Evolutionary conservation across 139 green algal genomes (phyloP).

Genomic region (Picochlorum sp.): DNA sequence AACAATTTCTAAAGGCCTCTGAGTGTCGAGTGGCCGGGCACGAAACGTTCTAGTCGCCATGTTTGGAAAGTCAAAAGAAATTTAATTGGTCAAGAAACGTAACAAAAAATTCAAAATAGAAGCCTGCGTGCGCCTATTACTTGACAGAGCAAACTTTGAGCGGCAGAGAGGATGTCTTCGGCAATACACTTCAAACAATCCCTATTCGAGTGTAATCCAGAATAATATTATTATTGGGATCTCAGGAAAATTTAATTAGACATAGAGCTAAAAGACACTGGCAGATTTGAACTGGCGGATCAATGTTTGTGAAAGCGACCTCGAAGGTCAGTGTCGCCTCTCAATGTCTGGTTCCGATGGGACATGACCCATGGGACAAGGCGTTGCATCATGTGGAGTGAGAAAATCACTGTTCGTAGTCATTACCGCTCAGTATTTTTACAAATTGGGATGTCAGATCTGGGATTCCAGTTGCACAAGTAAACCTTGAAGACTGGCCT

Average conservation of each 20-base stretch:
- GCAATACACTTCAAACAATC: neutral
- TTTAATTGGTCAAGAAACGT: neutral
- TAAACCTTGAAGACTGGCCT: constrained; percentile 15
- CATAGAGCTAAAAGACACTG: too few relatives aligned
- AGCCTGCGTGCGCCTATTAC: neutral
- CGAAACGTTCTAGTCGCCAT: constrained; percentile 28
- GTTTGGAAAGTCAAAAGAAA: neutral
- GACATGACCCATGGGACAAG: too few relatives aligned
- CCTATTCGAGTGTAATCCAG: too few relatives aligned
- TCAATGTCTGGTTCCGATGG: too few relatives aligned
- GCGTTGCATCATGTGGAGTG: too few relatives aligned
- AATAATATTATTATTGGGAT: too few relatives aligned
- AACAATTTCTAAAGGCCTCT: constrained; percentile 61
- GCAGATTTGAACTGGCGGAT: neutral
- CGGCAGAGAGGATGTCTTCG: neutral
- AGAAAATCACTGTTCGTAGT: neutral
- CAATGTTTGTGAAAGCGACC: neutral
- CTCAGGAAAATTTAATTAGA: too few relatives aligned
- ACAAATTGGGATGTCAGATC: neutral
- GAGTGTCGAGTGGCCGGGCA: constrained; percentile 62
- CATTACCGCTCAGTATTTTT: neutral
- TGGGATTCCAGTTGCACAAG: constrained; percentile 13
- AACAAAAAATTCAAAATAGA: too few relatives aligned
- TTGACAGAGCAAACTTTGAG: neutral
- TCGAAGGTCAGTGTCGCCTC: neutral